Conservation (phyloP, 2,329 filamentous ascomycete species). For the Didymosphaeria variabile region DNA sequence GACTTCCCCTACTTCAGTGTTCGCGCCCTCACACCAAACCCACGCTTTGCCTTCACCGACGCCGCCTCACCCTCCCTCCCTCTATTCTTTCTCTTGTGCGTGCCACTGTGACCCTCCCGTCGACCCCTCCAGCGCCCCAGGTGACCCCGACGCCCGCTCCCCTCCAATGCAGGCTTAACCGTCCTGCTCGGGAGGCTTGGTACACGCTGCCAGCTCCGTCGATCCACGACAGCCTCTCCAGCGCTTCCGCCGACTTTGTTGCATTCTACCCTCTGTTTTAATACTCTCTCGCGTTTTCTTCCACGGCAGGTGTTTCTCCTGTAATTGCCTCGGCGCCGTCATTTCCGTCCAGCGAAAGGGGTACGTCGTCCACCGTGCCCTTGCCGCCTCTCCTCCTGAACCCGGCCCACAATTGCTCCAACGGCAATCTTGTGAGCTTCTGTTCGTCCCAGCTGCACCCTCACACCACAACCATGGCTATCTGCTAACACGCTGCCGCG, state of each 20-base stretch:
- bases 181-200: conserved; percentile 50
- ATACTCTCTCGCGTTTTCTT: conserved; percentile 43
- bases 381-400: conserved; percentile 24
- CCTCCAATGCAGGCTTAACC: conserved; percentile 51
- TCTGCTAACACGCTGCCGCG: conserved; percentile 29
- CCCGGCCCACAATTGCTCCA: conserved; percentile 32
- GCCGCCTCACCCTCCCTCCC: conserved; percentile 36
- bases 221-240: conserved; percentile 49
- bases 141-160: conserved; percentile 27
- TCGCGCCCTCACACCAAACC: conserved; percentile 16
- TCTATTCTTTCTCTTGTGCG: conserved; percentile 46
- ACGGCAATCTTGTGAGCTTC: conserved; percentile 21
- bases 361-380: conserved; percentile 36
- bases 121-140: conserved; percentile 25
- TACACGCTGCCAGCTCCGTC: conserved; percentile 53
- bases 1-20: conserved; percentile 13
- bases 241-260: conserved; percentile 38
- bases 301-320: conserved; percentile 39
- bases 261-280: conserved; percentile 50
- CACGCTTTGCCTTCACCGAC: conserved; percentile 29
- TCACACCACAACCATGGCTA: conserved; percentile 13
- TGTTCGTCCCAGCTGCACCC: conserved; percentile 17
- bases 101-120: conserved; percentile 30
- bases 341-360: conserved; percentile 30
- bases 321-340: conserved; percentile 24